Percentiles rank a stretch among this genome's conserved stretches.
Conservation (phyloP, 495 filamentous ascomycete species). For the Penicillium subrubescens region DNA sequence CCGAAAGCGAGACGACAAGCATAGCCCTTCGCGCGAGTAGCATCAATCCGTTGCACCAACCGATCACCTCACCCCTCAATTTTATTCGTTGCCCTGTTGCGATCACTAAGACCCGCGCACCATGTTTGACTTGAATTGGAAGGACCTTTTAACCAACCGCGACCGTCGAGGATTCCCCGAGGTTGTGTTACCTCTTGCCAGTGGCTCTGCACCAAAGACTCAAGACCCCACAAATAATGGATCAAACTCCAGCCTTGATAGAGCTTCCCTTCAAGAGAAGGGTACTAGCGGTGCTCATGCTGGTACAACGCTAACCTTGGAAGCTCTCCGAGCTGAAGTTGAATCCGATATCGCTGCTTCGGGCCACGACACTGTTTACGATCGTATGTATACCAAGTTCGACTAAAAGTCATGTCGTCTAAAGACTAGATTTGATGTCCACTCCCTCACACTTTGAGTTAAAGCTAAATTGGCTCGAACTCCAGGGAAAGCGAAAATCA, state of each 20-base stretch:
- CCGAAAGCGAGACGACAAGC: slow-evolving; percentile 5
- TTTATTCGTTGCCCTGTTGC: slow-evolving; percentile 12
- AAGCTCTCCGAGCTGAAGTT: slow-evolving; percentile 51
- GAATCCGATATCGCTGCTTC: slow-evolving; percentile 46
- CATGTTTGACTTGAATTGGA: slow-evolving; percentile 34
- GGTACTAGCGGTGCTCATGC: slow-evolving; percentile 30
- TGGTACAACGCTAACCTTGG: slow-evolving; percentile 44
- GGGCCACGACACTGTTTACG: slow-evolving; percentile 53
- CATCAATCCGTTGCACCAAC: slow-evolving; percentile 12
- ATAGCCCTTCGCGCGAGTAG: slow-evolving; percentile 10
- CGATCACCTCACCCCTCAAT: slow-evolving; percentile 7
- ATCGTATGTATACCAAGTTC: slow-evolving; percentile 48
- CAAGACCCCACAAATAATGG: slow-evolving; percentile 15
- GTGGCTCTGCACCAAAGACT: slow-evolving; percentile 28
- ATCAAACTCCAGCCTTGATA: slow-evolving; percentile 31
- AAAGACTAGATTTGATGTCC: background rate
- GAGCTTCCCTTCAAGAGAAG: slow-evolving; percentile 35
- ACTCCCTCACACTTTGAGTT: background rate
- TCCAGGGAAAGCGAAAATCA: slow-evolving; percentile 33
- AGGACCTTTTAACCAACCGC: slow-evolving; percentile 43
- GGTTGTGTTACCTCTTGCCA: slow-evolving; percentile 46
- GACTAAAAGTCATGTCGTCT: background rate
- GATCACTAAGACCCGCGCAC: slow-evolving; percentile 2
- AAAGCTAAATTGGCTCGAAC: background rate
- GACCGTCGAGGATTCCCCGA: slow-evolving; percentile 48